Conservation (phyloP, 1,284 basidiomycete genomes). For the Ceratobasidium sp. region DNA sequence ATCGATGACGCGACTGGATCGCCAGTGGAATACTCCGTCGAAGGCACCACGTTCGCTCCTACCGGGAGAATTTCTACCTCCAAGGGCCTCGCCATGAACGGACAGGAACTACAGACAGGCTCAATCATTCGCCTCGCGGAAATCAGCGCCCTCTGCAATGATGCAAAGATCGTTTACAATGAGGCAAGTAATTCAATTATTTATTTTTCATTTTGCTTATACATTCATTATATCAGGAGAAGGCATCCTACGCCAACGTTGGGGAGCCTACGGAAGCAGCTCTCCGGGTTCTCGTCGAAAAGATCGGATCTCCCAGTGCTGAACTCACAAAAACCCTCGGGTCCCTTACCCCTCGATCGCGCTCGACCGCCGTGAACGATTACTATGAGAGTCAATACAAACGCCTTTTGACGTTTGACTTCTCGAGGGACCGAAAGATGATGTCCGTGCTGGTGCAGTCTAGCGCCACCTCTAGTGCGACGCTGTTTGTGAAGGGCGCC, state of each 20-base stretch:
- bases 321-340: slow-evolving; percentile 65
- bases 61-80: slow-evolving; percentile 76
- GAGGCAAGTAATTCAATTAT: slow-evolving; percentile 60
- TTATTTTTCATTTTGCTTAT: slow-evolving; percentile 15
- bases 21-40: slow-evolving; percentile 79
- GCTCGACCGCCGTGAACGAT: slow-evolving; percentile 86
- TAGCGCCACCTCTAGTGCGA: slow-evolving; percentile 55
- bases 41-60: slow-evolving; percentile 91
- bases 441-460: slow-evolving; percentile 89
- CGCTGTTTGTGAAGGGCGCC: slow-evolving; percentile 93
- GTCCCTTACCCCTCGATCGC: slow-evolving; percentile 66
- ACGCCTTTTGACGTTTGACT: slow-evolving; percentile 93
- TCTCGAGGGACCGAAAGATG: slow-evolving; percentile 97
- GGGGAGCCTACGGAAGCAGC: slow-evolving; percentile 98
- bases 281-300: slow-evolving; percentile 92
- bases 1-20: slow-evolving; percentile 66
- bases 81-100: slow-evolving; percentile 57
- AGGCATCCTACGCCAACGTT: slow-evolving; percentile 81
- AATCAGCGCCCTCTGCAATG: slow-evolving; percentile 92
- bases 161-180: slow-evolving; percentile 89
- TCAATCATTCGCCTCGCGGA: slow-evolving; percentile 85
- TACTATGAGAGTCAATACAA: slow-evolving; percentile 79
- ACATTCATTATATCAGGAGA: slow-evolving; percentile 65
- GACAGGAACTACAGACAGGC: slow-evolving; percentile 70
- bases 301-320: slow-evolving; percentile 62